Percentiles rank a stretch among this genome's conserved stretches.
Evolutionary conservation across 2,329 filamentous ascomycete genomes (phyloP).

Genomic region (Davidsoniella eucalypti): DNA sequence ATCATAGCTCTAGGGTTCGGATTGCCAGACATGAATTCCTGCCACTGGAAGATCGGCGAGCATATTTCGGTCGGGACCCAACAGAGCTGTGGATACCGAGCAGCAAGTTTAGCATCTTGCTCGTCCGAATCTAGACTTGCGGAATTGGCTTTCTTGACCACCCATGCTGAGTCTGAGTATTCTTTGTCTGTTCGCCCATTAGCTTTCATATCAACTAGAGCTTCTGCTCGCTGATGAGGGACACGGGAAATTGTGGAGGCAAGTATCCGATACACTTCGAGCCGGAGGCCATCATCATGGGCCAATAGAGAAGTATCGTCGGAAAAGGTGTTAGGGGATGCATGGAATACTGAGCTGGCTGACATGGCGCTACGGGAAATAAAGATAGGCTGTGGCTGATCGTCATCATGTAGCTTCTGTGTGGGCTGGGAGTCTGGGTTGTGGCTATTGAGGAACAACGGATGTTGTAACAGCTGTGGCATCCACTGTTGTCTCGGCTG

Average conservation of each 20-base stretch:
- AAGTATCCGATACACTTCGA: slow-evolving; percentile 16
- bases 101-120: slow-evolving; percentile 14
- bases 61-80: slow-evolving; percentile 23
- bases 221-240: slow-evolving; percentile 17
- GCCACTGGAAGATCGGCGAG: slow-evolving; percentile 21
- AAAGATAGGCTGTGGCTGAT: too few species aligned
- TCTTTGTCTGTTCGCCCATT: slow-evolving; percentile 17
- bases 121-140: slow-evolving; percentile 17
- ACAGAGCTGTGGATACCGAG: slow-evolving; percentile 15
- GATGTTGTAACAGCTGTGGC: too few species aligned
- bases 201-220: slow-evolving; percentile 17
- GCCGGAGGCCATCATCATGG: too few species aligned
- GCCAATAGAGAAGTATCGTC: too few species aligned
- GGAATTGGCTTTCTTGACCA: slow-evolving; percentile 27
- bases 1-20: background rate
- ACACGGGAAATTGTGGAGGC: slow-evolving; percentile 15
- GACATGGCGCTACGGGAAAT: background rate
- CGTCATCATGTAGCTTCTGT: background rate
- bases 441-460: slow-evolving; percentile 1
- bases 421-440: background rate
- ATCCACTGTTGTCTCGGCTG: too few species aligned
- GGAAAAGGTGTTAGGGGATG: slow-evolving; percentile 9
- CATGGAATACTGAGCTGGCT: background rate
- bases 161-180: slow-evolving; percentile 23
- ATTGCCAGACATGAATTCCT: slow-evolving; percentile 12